These are phyloP conservation scores for Candida nitratophila DNA, from an alignment of 805 yeast genomes.

Conservation along the genomic window DNA sequence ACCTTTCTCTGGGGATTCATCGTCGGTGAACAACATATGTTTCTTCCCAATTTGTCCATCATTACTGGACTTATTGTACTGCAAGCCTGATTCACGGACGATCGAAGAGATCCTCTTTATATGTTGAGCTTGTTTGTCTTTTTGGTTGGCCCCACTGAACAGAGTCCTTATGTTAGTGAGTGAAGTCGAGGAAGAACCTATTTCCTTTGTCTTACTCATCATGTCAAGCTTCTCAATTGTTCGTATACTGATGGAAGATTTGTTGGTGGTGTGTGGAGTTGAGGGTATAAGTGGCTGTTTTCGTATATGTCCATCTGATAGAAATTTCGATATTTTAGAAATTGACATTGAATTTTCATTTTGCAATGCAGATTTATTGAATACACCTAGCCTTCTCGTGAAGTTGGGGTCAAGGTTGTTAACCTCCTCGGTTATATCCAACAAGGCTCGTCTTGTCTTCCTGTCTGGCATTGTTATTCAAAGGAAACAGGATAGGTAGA, in stretches of 20 bases:
- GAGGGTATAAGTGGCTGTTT: not conserved
- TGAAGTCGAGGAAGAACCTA: too few species aligned
- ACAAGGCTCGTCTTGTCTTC: not conserved
- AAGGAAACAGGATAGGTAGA: too few species aligned
- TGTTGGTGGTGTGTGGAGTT: too few species aligned
- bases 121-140: not conserved
- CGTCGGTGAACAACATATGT: not conserved
- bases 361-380: not conserved
- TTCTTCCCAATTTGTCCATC: not conserved
- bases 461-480: too few species aligned
- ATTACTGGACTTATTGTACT: not conserved
- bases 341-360: not conserved
- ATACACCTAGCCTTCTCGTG: not conserved
- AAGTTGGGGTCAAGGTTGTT: not conserved
- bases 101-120: not conserved
- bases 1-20: not conserved
- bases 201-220: too few species aligned
- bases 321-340: not conserved
- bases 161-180: too few species aligned
- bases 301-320: not conserved
- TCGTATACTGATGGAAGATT: too few species aligned
- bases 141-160: not conserved
- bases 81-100: not conserved
- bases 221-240: too few species aligned
- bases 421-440: not conserved